Evolutionary conservation across 1,139 yeast genomes (phyloP).

Genomic region (Debaryomyces robertsiae): DNA sequence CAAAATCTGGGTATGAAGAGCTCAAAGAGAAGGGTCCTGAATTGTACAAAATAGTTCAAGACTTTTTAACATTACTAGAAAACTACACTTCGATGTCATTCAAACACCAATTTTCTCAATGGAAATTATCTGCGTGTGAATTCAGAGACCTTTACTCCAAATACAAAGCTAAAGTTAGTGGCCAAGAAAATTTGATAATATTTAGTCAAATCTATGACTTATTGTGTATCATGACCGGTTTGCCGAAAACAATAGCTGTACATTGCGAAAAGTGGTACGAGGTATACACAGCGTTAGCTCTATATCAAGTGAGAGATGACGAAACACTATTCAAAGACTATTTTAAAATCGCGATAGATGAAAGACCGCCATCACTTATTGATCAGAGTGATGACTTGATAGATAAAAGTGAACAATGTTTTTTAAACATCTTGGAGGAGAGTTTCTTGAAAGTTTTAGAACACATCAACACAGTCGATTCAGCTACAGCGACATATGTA

Average conservation of each 20-base stretch:
- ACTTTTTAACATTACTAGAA: conserved; percentile 43
- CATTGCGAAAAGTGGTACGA: conserved; percentile 71
- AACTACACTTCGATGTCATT: conserved; percentile 46
- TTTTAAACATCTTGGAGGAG: conserved; percentile 60
- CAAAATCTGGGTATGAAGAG: conserved; percentile 43
- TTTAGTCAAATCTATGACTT: conserved; percentile 47
- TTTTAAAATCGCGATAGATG: conserved; percentile 34
- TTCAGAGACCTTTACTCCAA: conserved; percentile 45
- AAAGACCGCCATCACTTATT: conserved; percentile 32
- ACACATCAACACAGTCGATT: conserved; percentile 61
- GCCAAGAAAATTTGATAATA: conserved; percentile 26
- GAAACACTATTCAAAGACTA: conserved; percentile 35
- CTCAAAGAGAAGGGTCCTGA: conserved; percentile 31
- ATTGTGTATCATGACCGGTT: conserved; percentile 53
- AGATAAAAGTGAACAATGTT: conserved; percentile 55
- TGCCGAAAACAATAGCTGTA: conserved; percentile 50
- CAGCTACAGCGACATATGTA: conserved; percentile 67
- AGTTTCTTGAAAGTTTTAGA: conserved; percentile 62
- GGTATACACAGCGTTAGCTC: conserved; percentile 58
- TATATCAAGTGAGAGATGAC: conserved; percentile 59
- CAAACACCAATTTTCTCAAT: conserved; percentile 45
- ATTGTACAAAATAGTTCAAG: conserved; percentile 46
- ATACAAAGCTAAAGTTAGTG: conserved; percentile 24
- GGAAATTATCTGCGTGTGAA: conserved; percentile 56
- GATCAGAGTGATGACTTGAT: conserved; percentile 27